Base-by-base conservation (phyloP, 2,329 filamentous ascomycete genomes). In the Alternaria brassicae region DNA sequence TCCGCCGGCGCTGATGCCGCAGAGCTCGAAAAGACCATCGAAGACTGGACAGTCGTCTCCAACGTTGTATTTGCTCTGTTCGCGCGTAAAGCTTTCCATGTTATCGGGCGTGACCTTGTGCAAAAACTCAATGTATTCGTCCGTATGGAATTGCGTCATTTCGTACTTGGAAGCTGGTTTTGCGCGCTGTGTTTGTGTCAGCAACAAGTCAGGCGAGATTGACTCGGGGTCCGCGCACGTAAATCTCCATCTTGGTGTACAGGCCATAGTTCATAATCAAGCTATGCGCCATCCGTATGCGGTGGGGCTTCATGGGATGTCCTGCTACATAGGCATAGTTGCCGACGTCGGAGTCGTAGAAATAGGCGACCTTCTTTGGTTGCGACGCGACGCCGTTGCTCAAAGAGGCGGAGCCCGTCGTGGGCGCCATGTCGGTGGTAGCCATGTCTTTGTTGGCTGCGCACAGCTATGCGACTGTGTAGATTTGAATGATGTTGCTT, bases 281-380 rank as follows among this genome's bases (percentile, higher is more conserved):
- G 64, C 87, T 82, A 67, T 82, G 80, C 34, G 80, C 87, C 84
- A 91, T 88, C 67, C 88, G 83, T 79, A 91, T 90, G 64, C 88
- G 82, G 73, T 87, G 86, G 36, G 86, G 86, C 77, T 89, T 89
- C 87, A 89, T 89, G 32, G 87, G 86, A 78, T 84, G 86, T n/a
- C 85, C 85, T 12, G 86, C 84, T 58, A 96, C 92, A 75, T 98
- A 98, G 77, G 94, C 93, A 83, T 97, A 98, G 80, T 98, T 98
- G 66, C 94, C 94, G 75, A 98, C 95, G 81, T 98, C 94, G 3
- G 92, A 96, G 77, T 98, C 94, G 85, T 98, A 98, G 80, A 98
- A 98, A 81, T 98, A 98, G 56, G 94, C 94, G 58, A 98, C 92
- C 76, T 94, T 92, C 81, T 95, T 96, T 6, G 72, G 65, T 48